Percentiles rank a stretch among this genome's conserved stretches.
Conservation (phyloP, 2,329 filamentous ascomycete genomes). For the Colletotrichum acutatum region DNA sequence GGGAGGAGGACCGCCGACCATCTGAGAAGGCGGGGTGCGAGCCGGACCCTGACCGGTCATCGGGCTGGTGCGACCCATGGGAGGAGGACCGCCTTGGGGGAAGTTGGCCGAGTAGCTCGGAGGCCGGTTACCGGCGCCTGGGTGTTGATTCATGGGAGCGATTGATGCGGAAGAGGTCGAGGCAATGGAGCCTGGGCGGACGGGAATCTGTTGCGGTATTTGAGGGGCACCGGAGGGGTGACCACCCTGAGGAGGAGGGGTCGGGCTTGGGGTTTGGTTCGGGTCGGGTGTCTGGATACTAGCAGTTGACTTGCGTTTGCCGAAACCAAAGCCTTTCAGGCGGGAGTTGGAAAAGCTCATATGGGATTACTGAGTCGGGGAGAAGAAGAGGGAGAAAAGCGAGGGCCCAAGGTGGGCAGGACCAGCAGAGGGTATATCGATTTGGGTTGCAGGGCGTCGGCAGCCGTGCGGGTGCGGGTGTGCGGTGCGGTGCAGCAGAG, state of each 20-base stretch:
- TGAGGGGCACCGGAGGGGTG: conserved; percentile 49
- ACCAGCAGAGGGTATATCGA: conserved; percentile 32
- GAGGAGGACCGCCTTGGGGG: conserved; percentile 56
- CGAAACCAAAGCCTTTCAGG: conserved; percentile 83
- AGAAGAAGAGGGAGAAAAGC: conserved; percentile 32
- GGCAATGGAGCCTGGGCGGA: conserved; percentile 52
- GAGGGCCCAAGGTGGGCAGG: conserved; percentile 33
- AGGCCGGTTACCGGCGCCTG: conserved; percentile 68
- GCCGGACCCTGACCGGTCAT: conserved; percentile 58
- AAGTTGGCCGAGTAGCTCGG: conserved; percentile 73
- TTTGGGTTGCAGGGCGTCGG: conserved; percentile 29
- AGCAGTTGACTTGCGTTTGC: conserved; percentile 79
- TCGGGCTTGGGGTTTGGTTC: conserved; percentile 48
- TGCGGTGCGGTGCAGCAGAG: conserved; percentile 1
- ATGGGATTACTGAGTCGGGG: conserved; percentile 46
- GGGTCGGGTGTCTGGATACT: conserved; percentile 64
- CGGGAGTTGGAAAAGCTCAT: conserved; percentile 86
- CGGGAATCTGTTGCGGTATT: conserved; percentile 62
- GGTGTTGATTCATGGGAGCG: conserved; percentile 70
- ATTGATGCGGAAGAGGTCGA: conserved; percentile 58
- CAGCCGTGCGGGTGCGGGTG: conserved; percentile 5
- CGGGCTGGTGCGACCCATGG: conserved; percentile 65
- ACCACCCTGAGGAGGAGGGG: conserved; percentile 44
- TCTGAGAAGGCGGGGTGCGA: conserved; percentile 68
- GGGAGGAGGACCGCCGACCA: conserved; percentile 72